These are phyloP conservation scores for Aspergillus niger DNA, from an alignment of 2,329 filamentous ascomycete species.

Conservation along the genomic window DNA sequence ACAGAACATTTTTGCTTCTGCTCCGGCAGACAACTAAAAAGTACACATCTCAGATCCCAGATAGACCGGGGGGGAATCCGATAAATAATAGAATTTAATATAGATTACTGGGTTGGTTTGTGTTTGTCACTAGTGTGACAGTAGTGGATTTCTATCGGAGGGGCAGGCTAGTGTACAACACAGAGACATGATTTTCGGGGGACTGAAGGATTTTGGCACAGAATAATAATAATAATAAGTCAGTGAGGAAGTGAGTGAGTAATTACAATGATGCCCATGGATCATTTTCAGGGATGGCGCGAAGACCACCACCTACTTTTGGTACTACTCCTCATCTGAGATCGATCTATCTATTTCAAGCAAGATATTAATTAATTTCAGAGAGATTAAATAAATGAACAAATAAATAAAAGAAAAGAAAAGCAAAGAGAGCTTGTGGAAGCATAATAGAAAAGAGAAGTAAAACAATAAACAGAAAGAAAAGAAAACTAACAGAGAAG, in stretches of 20 bases:
- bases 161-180: conserved; percentile 14
- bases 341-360: background rate
- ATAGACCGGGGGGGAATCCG: conserved; percentile 1
- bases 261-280: background rate
- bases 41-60: conserved; percentile 10
- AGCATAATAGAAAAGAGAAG: no score
- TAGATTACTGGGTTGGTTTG: conserved; percentile 21
- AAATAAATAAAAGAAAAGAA: background rate
- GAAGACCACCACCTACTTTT: background rate
- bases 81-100: conserved; percentile 17
- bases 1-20: background rate
- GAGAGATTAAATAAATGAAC: background rate
- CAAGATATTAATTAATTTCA: background rate
- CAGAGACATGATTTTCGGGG: conserved; percentile 9
- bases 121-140: conserved; percentile 32
- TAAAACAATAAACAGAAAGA: no score
- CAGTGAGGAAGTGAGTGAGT: no score
- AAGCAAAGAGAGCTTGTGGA: no score
- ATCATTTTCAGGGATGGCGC: background rate
- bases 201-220: conserved; percentile 7
- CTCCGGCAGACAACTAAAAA: conserved; percentile 4
- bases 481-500: no score
- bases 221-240: no score
- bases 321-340: no score
- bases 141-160: conserved; percentile 22